phyloP scores from a whole-genome alignment of 768 basidiomycete genomes.

The Pleurotus djamor region DNA sequence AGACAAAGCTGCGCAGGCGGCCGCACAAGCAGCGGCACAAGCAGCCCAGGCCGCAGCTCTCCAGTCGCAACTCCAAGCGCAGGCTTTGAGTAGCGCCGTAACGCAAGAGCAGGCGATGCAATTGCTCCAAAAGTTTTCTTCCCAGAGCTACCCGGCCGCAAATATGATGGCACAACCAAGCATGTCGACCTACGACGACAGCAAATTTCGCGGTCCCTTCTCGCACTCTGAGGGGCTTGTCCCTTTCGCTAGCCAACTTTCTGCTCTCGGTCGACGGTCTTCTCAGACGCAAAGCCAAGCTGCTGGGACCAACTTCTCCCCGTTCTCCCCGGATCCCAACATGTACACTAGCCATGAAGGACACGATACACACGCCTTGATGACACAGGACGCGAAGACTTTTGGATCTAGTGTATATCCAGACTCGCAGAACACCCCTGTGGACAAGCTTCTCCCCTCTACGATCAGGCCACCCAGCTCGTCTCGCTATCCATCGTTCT shows the following conservation, averaged over 20 bases:
- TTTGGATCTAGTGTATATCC: slow-evolving; percentile 54
- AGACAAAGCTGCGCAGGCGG: slow-evolving; percentile 93
- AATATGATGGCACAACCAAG: slow-evolving; percentile 13
- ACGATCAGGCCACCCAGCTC: slow-evolving; percentile 41
- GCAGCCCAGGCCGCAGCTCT: slow-evolving; percentile 75
- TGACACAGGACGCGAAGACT: slow-evolving; percentile 42
- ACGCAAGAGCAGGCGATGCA: slow-evolving; percentile 64
- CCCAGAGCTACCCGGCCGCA: slow-evolving; percentile 33
- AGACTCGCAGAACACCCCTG: slow-evolving; percentile 20
- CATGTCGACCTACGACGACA: slow-evolving; percentile 11
- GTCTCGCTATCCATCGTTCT: slow-evolving; percentile 43
- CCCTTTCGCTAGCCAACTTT: slow-evolving; percentile 14
- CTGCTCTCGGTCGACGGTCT: slow-evolving; percentile 16
- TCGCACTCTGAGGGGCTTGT: slow-evolving; percentile 6
- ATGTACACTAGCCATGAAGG: slow-evolving; percentile 23
- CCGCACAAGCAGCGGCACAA: slow-evolving; percentile 49
- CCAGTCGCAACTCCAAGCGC: slow-evolving; percentile 35
- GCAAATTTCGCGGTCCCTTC: slow-evolving; percentile 14
- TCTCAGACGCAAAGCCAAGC: slow-evolving; percentile 33
- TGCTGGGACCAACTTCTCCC: slow-evolving; percentile 54
- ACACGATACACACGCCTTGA: slow-evolving; percentile 32
- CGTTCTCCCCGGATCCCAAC: slow-evolving; percentile 79
- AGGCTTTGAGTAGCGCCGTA: slow-evolving; percentile 27
- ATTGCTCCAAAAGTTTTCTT: slow-evolving; percentile 54
- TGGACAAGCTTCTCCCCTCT: slow-evolving; percentile 40